phyloP scores from a whole-genome alignment of 1,284 basidiomycete species.

The Fomitopsis pinicola region DNA sequence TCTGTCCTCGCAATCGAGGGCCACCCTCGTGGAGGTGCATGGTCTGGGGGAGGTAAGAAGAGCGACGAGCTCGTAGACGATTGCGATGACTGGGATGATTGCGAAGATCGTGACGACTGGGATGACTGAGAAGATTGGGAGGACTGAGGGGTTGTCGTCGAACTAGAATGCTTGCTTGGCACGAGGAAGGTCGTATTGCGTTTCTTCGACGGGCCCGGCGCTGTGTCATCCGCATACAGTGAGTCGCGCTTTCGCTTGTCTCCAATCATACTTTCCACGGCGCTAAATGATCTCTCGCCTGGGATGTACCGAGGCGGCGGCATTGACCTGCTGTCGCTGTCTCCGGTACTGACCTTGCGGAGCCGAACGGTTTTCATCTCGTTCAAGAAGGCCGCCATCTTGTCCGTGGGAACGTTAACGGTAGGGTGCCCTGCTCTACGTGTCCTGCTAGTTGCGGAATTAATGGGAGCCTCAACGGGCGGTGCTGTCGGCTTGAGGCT shows the following conservation, averaged over 20 bases:
- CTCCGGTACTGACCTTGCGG: conserved; percentile 39
- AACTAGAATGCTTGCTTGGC: not conserved
- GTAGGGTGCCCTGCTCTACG: conserved; percentile 58
- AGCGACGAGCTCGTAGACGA: conserved; percentile 5
- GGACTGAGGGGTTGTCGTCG: not conserved
- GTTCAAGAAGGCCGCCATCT: conserved; percentile 74
- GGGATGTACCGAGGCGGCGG: conserved; percentile 8
- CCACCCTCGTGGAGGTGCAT: conserved; percentile 16
- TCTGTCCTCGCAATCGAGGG: conserved; percentile 22
- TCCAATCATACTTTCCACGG: conserved; percentile 10
- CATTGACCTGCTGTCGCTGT: conserved; percentile 9
- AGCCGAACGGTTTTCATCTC: conserved; percentile 74
- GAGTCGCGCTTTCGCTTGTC: conserved; percentile 22
- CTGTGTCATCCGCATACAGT: conserved; percentile 7
- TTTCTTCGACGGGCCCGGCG: not conserved
- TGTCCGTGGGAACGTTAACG: conserved; percentile 65
- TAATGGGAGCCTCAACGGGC: conserved; percentile 63
- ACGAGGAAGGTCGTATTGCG: not conserved
- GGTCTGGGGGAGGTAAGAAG: conserved; percentile 8
- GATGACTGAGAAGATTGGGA: not conserved
- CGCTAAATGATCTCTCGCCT: not conserved
- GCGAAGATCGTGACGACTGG: not conserved
- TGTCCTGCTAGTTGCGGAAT: conserved; percentile 30
- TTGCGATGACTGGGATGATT: not conserved
- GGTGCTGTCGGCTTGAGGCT: conserved; percentile 53